Evolutionary conservation across 1,284 basidiomycete species (phyloP).

Genomic region (Rhizoctonia solani): DNA sequence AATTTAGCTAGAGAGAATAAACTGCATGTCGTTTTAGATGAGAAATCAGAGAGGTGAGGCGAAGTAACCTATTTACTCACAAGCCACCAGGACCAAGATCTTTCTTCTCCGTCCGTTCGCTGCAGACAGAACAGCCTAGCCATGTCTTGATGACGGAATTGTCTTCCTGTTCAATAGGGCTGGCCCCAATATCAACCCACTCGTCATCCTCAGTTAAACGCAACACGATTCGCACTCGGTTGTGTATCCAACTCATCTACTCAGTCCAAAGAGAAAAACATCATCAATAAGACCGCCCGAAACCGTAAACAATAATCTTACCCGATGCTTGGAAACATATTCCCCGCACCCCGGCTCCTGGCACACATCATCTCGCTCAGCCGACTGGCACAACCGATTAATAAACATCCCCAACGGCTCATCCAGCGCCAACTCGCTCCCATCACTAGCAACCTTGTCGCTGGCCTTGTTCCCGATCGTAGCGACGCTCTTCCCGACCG

Average conservation of each 20-base stretch:
- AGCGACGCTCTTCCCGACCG: neutral
- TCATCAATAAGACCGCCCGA: neutral
- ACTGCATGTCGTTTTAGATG: constrained; percentile 41
- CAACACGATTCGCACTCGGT: constrained; percentile 6
- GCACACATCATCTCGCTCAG: constrained; percentile 49
- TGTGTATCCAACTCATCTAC: constrained; percentile 33
- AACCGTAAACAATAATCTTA: too few relatives aligned
- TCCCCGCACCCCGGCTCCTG: constrained; percentile 43
- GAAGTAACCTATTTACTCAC: constrained; percentile 52
- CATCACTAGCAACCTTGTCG: constrained; percentile 11
- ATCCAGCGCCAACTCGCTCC: constrained; percentile 21
- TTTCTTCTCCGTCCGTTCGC: constrained; percentile 47
- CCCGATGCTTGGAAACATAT: constrained; percentile 15
- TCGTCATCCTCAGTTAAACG: constrained; percentile 25
- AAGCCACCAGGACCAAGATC: constrained; percentile 60
- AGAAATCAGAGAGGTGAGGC: constrained; percentile 33
- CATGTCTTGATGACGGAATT: constrained; percentile 53
- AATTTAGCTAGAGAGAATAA: constrained; percentile 67
- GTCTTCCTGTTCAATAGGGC: constrained; percentile 33
- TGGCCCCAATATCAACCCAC: constrained; percentile 22
- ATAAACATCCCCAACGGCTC: constrained; percentile 35
- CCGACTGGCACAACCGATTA: constrained; percentile 27
- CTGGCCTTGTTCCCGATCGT: neutral
- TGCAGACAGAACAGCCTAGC: constrained; percentile 60
- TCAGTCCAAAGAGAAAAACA: neutral